These are phyloP conservation scores for Osmanthus fragrans DNA, from an alignment of 257 asterid genomes.

Conservation along the genomic window DNA sequence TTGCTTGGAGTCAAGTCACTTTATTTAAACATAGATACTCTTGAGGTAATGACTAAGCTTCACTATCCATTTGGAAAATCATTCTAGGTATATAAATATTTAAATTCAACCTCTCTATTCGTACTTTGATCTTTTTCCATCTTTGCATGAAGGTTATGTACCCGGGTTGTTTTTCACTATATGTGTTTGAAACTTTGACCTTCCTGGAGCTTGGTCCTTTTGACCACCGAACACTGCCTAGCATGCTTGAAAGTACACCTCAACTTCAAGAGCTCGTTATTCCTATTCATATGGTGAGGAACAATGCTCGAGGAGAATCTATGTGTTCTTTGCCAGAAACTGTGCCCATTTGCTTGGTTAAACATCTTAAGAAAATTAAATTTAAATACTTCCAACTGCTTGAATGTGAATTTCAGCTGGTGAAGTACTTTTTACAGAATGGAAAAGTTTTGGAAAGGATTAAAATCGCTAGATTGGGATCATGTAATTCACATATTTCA, in stretches of 20 bases:
- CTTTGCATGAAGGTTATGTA: not conserved
- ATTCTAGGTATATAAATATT: not conserved
- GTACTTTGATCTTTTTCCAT: not conserved
- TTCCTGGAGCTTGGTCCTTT: not conserved
- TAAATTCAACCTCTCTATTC: not conserved
- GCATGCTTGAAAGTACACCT: not conserved
- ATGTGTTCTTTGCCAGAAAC: not conserved
- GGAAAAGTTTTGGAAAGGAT: not conserved
- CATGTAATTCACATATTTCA: not conserved
- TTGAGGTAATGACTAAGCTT: not conserved
- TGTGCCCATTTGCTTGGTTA: not conserved
- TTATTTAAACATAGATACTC: not conserved
- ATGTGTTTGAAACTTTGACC: not conserved
- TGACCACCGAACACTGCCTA: not conserved
- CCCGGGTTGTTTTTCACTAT: not conserved
- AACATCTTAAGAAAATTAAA: not conserved
- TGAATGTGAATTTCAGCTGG: not conserved
- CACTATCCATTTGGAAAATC: not conserved
- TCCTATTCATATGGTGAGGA: not conserved
- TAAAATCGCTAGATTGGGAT: not conserved
- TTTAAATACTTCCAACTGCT: not conserved
- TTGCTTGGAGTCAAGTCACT: not conserved
- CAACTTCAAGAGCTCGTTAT: not conserved
- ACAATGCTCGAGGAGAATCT: too few species aligned
- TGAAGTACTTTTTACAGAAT: not conserved